Base-by-base conservation (phyloP, 2,329 filamentous ascomycete genomes). In the Periconia macrospinosa region DNA sequence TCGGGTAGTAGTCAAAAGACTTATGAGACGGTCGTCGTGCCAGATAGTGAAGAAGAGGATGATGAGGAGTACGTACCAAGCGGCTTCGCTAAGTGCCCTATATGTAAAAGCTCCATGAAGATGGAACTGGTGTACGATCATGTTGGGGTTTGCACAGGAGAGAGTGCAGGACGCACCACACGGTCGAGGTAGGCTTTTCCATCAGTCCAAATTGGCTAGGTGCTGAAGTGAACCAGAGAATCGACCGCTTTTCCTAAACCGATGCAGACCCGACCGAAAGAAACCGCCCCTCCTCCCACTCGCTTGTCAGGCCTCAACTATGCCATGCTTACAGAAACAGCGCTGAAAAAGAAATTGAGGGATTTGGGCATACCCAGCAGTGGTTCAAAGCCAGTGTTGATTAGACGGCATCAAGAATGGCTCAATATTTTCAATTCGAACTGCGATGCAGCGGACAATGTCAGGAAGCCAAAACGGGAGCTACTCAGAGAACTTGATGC, bases 381-480 rank as follows among this genome's bases (percentile, higher is more conserved):
- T 55, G 94, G 94, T 1, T 74, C 81, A 0, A 88, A 88, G 44
- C 77, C 81, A 44, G 79, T 92, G 1, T 79, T 97, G 50, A 88
- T 93, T 69, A 84, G 82, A 60, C 84, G 95, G 17, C 92, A 97
- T 67, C 90, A 85, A 20, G 94, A 99, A 73, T 99, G 92, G 92
- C 82, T 94, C 48, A 97, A 94, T 37, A 77, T 99, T 17, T 97
- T 91, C 89, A 99, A 99, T 72, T 90, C 95, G 11, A 99, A 99
- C 70, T 96, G 92, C 75, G 94, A 99, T 73, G 89, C 92, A 2
- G 83, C 83, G 35, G 78, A 79, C 1, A 91, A 91, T 0, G 57
- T 62, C 17, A 57, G 65, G 6, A 89, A 88, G 68, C 79, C 80
- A 11, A 91, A 90, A 58, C 68, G 76, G 7, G 87, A 94, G 53